phyloP scores from a whole-genome alignment of 768 basidiomycete genomes.

The Trametes cingulata region DNA sequence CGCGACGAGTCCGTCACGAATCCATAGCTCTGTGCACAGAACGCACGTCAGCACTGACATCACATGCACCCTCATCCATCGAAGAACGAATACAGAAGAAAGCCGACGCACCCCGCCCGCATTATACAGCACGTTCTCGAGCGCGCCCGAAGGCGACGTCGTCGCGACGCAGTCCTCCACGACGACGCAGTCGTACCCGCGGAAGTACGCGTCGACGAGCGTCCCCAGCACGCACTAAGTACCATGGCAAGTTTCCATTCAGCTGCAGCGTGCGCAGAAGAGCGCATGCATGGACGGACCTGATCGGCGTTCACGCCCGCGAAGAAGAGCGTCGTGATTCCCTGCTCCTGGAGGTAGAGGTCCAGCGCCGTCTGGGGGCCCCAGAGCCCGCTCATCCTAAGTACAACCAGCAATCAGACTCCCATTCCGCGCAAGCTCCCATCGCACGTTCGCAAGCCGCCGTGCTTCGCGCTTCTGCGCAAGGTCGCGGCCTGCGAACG shows the following conservation, averaged over 20 bases:
- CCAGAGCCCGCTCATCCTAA: constrained; percentile 67
- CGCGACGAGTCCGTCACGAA: constrained; percentile 45
- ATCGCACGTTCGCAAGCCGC: constrained; percentile 6
- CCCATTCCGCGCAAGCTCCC: background rate
- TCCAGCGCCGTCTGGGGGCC: constrained; percentile 63
- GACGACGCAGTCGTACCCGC: constrained; percentile 63
- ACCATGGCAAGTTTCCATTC: background rate
- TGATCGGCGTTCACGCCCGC: constrained; percentile 70
- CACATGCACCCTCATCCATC: too few relatives aligned
- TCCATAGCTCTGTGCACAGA: constrained; percentile 51
- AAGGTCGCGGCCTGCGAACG: background rate
- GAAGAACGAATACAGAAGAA: background rate
- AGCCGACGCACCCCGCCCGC: constrained; percentile 46
- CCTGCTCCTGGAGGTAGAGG: constrained; percentile 61
- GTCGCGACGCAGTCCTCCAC: constrained; percentile 64
- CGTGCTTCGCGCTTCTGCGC: background rate
- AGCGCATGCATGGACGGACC: constrained; percentile 35
- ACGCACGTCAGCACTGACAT: background rate
- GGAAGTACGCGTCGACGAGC: constrained; percentile 60
- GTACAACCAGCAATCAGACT: background rate
- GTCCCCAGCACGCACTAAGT: constrained; percentile 67
- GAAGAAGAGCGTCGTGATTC: constrained; percentile 61
- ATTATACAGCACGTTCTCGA: constrained; percentile 61
- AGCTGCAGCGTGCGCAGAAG: background rate
- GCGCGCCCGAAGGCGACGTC: constrained; percentile 56